Evolutionary conservation across 2,329 filamentous ascomycete species (phyloP), one percentile per base, ranked within the genome.

Genomic region (Ascochyta rabiei): DNA sequence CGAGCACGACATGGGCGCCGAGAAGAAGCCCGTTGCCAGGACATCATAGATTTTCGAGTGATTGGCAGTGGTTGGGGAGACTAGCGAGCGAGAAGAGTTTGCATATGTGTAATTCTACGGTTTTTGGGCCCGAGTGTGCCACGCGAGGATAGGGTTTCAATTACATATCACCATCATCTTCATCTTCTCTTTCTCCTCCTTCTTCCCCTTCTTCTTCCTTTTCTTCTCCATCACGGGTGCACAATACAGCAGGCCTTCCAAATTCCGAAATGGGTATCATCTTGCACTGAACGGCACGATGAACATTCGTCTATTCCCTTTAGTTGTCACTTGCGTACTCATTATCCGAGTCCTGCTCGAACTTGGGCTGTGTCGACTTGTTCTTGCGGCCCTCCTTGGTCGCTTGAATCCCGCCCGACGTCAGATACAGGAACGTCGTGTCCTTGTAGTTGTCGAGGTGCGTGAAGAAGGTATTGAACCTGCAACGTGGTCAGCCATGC

Each of bases 361-460:
- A 72, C 44, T 69, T 68, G 19, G 50, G 52, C 48, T 61, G 56
- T 7, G 53, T 56, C 9, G 65, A 58, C 57, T 74, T 74, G 30
- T 61, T 69, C 60, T 64, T 71, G 1, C 61, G 56, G 12, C 45
- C 53, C 44, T 63, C 61, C 63, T 71, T 76, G 2, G 77, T 79
- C 15, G 78, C 79, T 44, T 72, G 75, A 16, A 80, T 61, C 4
- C 80, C 79, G 51, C 78, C 78, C n/a, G 77, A 80, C 6, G 75
- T 80, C n/a, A 82, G 67, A 56, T 76, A 82, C 54, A 82, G 60
- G 64, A 82, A 82, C 44, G 76, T 77, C 3, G 75, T 69, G 60
- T 81, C 79, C 61, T 72, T 77, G 68, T 79, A 82, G 58, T 80
- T 80, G 53, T 82, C 80, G 8, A 82, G 69, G 52, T 82, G 80